phyloP scores from a whole-genome alignment of 306 rosid species.

The Malus orientalis region DNA sequence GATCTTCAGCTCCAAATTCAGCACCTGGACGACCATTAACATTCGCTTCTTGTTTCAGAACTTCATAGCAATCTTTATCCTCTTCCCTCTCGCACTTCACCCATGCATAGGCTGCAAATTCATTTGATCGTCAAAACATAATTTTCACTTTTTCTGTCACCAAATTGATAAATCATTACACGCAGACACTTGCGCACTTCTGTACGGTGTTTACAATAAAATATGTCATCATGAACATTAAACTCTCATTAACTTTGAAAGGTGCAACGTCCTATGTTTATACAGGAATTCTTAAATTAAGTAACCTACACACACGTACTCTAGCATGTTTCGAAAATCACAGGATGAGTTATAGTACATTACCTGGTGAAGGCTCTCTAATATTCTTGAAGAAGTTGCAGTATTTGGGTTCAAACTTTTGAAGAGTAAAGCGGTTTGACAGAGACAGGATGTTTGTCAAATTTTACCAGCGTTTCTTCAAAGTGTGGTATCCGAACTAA shows the following conservation, averaged over 20 bases:
- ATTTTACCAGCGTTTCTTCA: conserved; percentile 31
- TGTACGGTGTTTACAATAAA: too few species aligned
- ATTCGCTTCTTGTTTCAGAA: conserved; percentile 18
- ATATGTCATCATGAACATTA: too few species aligned
- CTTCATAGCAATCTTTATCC: conserved; percentile 28
- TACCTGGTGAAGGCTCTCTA: conserved; percentile 44
- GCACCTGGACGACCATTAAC: conserved; percentile 24
- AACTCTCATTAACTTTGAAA: too few species aligned
- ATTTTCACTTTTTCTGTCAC: too few species aligned
- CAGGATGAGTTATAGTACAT: background rate
- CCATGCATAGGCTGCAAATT: conserved; percentile 41
- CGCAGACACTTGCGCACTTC: too few species aligned
- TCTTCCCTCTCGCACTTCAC: conserved; percentile 32
- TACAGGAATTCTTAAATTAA: too few species aligned
- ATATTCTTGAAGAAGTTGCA: conserved; percentile 19
- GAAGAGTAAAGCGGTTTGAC: conserved; percentile 43
- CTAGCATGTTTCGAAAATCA: too few species aligned
- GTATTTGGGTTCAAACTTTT: conserved; percentile 16
- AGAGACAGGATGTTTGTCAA: conserved; percentile 15
- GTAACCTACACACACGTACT: too few species aligned
- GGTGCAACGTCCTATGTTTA: too few species aligned
- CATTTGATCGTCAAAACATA: background rate
- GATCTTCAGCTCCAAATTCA: conserved; percentile 18
- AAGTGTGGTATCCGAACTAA: conserved; percentile 29
- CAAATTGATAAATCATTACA: too few species aligned